Evolutionary conservation across 352 stramenopile species (phyloP).

Genomic region (Globisporangium yorkense): DNA sequence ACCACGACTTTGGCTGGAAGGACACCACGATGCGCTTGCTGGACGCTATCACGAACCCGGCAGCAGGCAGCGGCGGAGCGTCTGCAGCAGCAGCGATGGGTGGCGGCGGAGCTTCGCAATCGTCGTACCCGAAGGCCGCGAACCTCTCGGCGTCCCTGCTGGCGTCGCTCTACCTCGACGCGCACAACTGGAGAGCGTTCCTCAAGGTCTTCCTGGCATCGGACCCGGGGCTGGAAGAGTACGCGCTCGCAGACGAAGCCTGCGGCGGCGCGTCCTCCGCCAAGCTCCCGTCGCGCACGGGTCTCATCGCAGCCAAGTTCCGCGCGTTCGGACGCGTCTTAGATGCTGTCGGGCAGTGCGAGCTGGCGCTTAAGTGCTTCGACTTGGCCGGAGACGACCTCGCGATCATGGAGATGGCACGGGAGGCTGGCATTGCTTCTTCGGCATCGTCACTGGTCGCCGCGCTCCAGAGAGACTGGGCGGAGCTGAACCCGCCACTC

Average conservation of each 20-base stretch:
- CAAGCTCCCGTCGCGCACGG: slow-evolving; percentile 60
- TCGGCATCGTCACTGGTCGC: slow-evolving; percentile 21
- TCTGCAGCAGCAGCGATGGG: slow-evolving; percentile 3
- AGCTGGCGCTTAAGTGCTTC: slow-evolving; percentile 53
- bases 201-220: slow-evolving; percentile 38
- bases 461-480: slow-evolving; percentile 47
- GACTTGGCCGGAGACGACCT: slow-evolving; percentile 70
- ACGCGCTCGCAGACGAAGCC: slow-evolving; percentile 45
- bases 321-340: slow-evolving; percentile 39
- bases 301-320: slow-evolving; percentile 28
- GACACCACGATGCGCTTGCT: slow-evolving; percentile 44
- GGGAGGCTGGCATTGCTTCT: slow-evolving; percentile 15
- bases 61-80: slow-evolving; percentile 6
- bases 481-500: slow-evolving; percentile 45
- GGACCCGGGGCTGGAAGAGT: slow-evolving; percentile 64
- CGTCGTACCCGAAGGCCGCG: slow-evolving; percentile 36
- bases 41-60: slow-evolving; percentile 25
- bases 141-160: slow-evolving; percentile 33
- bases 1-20: slow-evolving; percentile 54
- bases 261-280: slow-evolving; percentile 18
- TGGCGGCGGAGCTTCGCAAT: slow-evolving; percentile 2
- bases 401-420: slow-evolving; percentile 44
- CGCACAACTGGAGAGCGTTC: slow-evolving; percentile 51
- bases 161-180: slow-evolving; percentile 44
- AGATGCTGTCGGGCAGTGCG: slow-evolving; percentile 40